A percentile compares a stretch with the other conserved stretches of the same genome.
These are phyloP conservation scores for Xylaria sp. DNA, from an alignment of 2,329 filamentous ascomycete genomes.

Conservation along the genomic window DNA sequence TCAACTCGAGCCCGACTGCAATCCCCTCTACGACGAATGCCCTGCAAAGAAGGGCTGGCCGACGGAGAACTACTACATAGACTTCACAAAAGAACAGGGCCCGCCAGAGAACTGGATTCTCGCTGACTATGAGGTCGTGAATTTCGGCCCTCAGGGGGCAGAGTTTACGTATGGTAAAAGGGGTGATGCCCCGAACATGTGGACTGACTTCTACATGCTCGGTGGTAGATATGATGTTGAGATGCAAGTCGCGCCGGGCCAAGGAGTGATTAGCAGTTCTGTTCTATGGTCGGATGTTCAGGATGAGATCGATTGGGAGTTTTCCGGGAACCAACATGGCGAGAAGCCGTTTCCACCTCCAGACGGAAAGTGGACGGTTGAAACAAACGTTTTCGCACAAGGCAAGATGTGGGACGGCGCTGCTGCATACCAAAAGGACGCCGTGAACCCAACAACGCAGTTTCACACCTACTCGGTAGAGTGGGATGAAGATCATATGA, in stretches of 20 bases:
- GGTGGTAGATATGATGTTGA: slow-evolving; percentile 49
- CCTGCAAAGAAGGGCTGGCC: slow-evolving; percentile 46
- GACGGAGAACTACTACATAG: slow-evolving; percentile 46
- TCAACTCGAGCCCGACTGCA: slow-evolving; percentile 48
- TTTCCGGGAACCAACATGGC: slow-evolving; percentile 49
- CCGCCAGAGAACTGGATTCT: slow-evolving; percentile 44
- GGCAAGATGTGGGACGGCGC: slow-evolving; percentile 50
- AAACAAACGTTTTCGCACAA: slow-evolving; percentile 45
- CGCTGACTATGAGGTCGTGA: slow-evolving; percentile 42
- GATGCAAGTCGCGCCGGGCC: slow-evolving; percentile 48
- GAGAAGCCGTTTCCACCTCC: slow-evolving; percentile 46
- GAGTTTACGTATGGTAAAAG: slow-evolving; percentile 47
- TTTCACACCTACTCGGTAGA: slow-evolving; percentile 51
- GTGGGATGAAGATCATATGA: slow-evolving; percentile 47
- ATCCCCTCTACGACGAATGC: slow-evolving; percentile 45
- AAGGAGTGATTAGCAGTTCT: slow-evolving; percentile 46
- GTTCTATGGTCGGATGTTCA: slow-evolving; percentile 48
- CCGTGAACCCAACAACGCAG: slow-evolving; percentile 44
- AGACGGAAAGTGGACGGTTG: slow-evolving; percentile 44
- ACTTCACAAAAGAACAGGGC: slow-evolving; percentile 47
- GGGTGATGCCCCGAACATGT: slow-evolving; percentile 48
- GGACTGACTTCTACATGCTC: slow-evolving; percentile 50
- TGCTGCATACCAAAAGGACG: slow-evolving; percentile 45
- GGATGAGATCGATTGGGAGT: slow-evolving; percentile 50
- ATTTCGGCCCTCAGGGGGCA: slow-evolving; percentile 46